A percentile compares a stretch with the other conserved stretches of the same genome.
Conservation (phyloP, 768 basidiomycete genomes). For the Hygrophorus pudorinus region DNA sequence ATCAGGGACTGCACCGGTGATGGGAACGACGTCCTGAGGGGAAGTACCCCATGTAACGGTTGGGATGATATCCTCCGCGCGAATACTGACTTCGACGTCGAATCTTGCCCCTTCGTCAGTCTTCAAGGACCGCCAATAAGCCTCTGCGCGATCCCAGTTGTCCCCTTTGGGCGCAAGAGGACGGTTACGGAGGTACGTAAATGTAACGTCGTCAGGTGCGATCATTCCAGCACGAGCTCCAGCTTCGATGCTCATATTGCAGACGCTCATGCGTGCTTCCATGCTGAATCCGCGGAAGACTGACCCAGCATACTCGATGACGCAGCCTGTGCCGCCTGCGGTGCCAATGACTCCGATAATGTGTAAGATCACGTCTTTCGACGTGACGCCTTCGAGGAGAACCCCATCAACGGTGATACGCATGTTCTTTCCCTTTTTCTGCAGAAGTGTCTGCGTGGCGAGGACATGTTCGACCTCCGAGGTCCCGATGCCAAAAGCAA, state of each 20-base stretch:
- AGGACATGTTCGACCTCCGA: conserved; percentile 93
- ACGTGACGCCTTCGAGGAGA: conserved; percentile 71
- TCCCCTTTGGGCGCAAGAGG: conserved; percentile 79
- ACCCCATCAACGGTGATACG: conserved; percentile 80
- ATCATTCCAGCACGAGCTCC: conserved; percentile 92
- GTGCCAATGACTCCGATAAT: conserved; percentile 89
- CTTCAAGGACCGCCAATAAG: conserved; percentile 77
- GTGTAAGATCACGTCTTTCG: conserved; percentile 85
- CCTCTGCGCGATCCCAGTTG: conserved; percentile 75
- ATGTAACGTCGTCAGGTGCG: conserved; percentile 82
- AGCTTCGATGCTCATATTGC: conserved; percentile 95
- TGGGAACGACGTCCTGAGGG: conserved; percentile 79
- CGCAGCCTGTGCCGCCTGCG: conserved; percentile 87
- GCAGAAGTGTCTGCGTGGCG: conserved; percentile 82
- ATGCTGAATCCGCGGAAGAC: conserved; percentile 78
- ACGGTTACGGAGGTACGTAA: conserved; percentile 71
- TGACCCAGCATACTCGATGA: conserved; percentile 88
- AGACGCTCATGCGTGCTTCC: conserved; percentile 86
- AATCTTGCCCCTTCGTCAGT: conserved; percentile 79
- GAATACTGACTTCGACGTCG: conserved; percentile 72
- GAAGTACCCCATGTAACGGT: conserved; percentile 93
- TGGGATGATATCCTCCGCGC: conserved; percentile 78
- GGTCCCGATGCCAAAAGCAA: conserved; percentile 90
- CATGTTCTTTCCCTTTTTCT: conserved; percentile 89
- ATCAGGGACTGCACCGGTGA: conserved; percentile 74